Base-by-base conservation (phyloP, 805 yeast genomes). In the Wickerhamiella lipophila region DNA sequence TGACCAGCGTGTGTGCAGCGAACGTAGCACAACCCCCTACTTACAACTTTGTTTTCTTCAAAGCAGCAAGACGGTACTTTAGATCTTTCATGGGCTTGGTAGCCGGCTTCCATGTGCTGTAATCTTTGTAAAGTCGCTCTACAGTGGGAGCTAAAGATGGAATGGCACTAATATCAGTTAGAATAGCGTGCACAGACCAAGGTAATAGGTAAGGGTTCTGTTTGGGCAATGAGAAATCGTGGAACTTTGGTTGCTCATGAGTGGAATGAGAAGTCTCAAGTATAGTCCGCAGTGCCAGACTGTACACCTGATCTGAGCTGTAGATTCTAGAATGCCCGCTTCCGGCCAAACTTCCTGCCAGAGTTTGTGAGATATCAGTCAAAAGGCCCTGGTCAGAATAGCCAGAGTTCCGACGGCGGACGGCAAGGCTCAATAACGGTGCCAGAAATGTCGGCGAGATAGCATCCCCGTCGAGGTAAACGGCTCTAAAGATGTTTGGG, bases 241-340 rank as follows among this genome's bases (percentile, higher is more conserved):
- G 41, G 26, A 55, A 59, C 25, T 61, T 57, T 34, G 60, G 60
- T 36, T 65, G 56, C 1, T 53, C 41, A 18, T 13, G 74, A 68
- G 36, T 67, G 63, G 71, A 65, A 16, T 79, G 61, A 16, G 79
- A 75, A 0, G 96, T 85, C 56, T 83, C 87, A 19, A 88, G 64
- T 1, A 84, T 75, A 60, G 83, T 81, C 51, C 78, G 73, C 38
- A 88, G 58, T 0, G 92, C 96, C 52, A 84, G 61, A 55, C 79
- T 84, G 61, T 89, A 89, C 0, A 92, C 97, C 49, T 79, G 75
- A 3, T 79, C 77, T 55, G 85, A 95, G 57, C 83, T 82, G 64
- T 89, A 89, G 23, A 92, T 78, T 53, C 75, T 81, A 0, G 96
- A 87, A 62, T 89, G 98, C 0, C 98, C 98, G 6, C 92, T 88